Conservation (phyloP, 306 rosid species). For the Boehmeria nivea region DNA sequence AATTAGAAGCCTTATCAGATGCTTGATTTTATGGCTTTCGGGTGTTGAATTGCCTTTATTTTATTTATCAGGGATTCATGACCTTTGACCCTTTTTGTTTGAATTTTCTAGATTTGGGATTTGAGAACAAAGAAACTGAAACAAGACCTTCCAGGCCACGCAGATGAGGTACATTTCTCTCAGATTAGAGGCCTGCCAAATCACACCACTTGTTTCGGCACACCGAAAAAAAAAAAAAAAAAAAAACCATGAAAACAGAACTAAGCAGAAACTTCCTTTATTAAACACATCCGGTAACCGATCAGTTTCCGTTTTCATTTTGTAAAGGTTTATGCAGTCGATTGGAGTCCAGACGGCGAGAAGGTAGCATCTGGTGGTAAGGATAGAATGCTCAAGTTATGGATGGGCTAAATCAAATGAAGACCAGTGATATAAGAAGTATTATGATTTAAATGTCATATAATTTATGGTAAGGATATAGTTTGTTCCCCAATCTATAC, state of each 20-base stretch:
- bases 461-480: not conserved
- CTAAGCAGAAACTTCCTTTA: too few relatives aligned
- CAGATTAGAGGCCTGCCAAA: too few relatives aligned
- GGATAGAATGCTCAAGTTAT: conserved; percentile 85
- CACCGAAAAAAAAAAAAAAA: not conserved
- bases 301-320: not conserved
- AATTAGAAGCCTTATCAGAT: too few relatives aligned
- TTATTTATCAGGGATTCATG: too few relatives aligned
- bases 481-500: not conserved
- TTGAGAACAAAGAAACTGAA: conserved; percentile 66
- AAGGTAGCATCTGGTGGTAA: conserved; percentile 98
- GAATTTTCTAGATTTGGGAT: conserved; percentile 79
- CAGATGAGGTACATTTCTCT: conserved; percentile 61
- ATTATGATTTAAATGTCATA: not conserved
- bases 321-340: conserved; percentile 78
- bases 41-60: too few relatives aligned
- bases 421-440: too few relatives aligned
- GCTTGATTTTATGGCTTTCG: too few relatives aligned
- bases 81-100: too few relatives aligned
- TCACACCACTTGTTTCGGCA: too few relatives aligned
- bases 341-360: conserved; percentile 98
- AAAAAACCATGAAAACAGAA: too few relatives aligned
- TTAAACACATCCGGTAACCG: too few relatives aligned
- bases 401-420: conserved; percentile 71
- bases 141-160: conserved; percentile 98